Evolutionary conservation across 495 filamentous ascomycete species (phyloP), one percentile per base, ranked within the genome.

Genomic region (Penicillium flavigenum): DNA sequence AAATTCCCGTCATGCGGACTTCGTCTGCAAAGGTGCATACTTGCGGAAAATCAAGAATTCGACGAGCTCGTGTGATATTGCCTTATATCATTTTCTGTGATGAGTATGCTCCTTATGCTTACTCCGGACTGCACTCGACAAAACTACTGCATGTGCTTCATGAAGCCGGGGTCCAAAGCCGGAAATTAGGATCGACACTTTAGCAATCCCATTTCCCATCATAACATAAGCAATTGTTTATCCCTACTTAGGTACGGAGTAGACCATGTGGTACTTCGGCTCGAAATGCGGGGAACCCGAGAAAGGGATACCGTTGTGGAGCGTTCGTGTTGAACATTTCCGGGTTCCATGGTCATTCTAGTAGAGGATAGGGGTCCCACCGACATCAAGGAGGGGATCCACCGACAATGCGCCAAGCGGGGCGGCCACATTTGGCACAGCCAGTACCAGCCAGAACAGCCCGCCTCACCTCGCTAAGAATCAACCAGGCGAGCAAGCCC

Each of bases 141-240:
- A 8, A 0, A 2, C 14, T n/a, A 38, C 14, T 14, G 5, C 43
- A 45, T 16, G 22, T 19, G 27, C 46, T 22, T 31, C 16, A 36
- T 36, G 34, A 36, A 7, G 5, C 34, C 14, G 34, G 12, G n/a
- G 14, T 26, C 7, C 44, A 17, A 14, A 14, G 20, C 2, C 26
- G 24, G 44, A 47, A 29, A 47, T 47, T 47, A 47, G 11, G 44
- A 47, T 47, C 44, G 14, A 29, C 44, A 47, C 14, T 16, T n/a
- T 4, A 27, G 8, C 14, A 31, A 8, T 3, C 26, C 26, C 27
- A 11, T 19, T 24, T 26, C 20, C 6, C 14, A 2, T 38, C 34
- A 38, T 14, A 38, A n/a, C 7, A 38, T 38, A 38, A 38, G 34
- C 34, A 7, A 6, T n/a, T n/a, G 16, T 38, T 14, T 38, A n/a